Percentiles rank a stretch among this genome's conserved stretches.
Evolutionary conservation across 176 grass and related monocot species (phyloP).

Genomic region (Triticum turgidum): DNA sequence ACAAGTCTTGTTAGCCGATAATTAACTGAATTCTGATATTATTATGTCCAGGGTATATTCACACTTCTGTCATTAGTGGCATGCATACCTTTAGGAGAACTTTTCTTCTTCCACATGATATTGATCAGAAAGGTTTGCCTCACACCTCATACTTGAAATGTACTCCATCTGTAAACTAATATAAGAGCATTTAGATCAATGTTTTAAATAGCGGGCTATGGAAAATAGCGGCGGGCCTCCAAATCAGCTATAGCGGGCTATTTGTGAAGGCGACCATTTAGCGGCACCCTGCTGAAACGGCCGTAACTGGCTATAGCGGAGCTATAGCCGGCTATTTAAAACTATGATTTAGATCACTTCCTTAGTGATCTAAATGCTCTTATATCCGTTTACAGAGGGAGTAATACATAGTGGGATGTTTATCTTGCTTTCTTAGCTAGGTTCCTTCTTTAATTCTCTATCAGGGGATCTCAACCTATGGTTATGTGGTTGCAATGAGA

Average conservation of each 20-base stretch:
- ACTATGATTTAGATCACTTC: too few species aligned
- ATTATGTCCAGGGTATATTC: constrained; percentile 73
- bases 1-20: neutral
- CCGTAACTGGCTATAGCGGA: too few species aligned
- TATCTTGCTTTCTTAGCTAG: constrained; percentile 14
- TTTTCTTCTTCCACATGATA: constrained; percentile 99
- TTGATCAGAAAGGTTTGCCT: constrained; percentile 86
- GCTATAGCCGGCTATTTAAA: too few species aligned
- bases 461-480: constrained; percentile 95
- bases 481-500: constrained; percentile 98
- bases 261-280: too few species aligned
- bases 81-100: constrained; percentile 82
- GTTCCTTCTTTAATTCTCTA: constrained; percentile 24
- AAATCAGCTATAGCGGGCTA: too few species aligned
- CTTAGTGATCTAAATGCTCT: too few species aligned
- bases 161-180: too few species aligned
- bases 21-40: constrained; percentile 33
- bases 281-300: too few species aligned
- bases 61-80: constrained; percentile 83
- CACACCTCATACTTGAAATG: constrained; percentile 4
- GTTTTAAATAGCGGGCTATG: too few species aligned
- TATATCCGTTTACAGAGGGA: too few species aligned
- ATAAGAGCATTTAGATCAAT: too few species aligned
- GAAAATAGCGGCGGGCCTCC: too few species aligned
- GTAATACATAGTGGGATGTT: constrained; percentile 10